A percentile compares a stretch with the other conserved stretches of the same genome.
These are phyloP conservation scores for Allantophomopsis cytisporea DNA, from an alignment of 2,329 filamentous ascomycete species.

Conservation along the genomic window DNA sequence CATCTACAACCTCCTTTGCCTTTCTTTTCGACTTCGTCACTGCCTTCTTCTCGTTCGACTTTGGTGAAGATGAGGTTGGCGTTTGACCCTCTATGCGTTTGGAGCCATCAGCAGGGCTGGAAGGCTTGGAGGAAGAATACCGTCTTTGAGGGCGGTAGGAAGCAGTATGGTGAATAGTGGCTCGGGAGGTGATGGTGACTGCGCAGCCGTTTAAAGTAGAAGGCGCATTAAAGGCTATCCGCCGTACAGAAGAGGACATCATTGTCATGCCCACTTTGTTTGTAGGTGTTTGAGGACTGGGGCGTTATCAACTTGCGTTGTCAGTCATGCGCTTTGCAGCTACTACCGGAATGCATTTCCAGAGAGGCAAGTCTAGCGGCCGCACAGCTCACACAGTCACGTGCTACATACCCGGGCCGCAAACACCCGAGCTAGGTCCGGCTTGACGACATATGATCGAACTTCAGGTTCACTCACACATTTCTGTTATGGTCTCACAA, in stretches of 20 bases:
- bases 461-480: too few relatives aligned
- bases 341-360: too few relatives aligned
- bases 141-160: slow-evolving; percentile 17
- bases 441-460: too few relatives aligned
- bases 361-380: too few relatives aligned
- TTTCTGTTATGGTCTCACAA: too few relatives aligned
- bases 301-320: neutral
- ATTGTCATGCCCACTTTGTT: slow-evolving; percentile 10
- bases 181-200: too few relatives aligned
- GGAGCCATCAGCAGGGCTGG: slow-evolving; percentile 20
- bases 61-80: slow-evolving; percentile 10
- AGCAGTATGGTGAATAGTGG: too few relatives aligned
- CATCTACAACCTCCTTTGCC: slow-evolving; percentile 31
- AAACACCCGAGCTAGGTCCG: too few relatives aligned
- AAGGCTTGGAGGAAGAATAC: slow-evolving; percentile 23
- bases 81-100: slow-evolving; percentile 11
- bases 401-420: too few relatives aligned
- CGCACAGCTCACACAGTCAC: too few relatives aligned
- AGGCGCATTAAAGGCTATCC: slow-evolving; percentile 9
- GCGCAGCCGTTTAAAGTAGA: too few relatives aligned
- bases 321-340: too few relatives aligned
- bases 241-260: slow-evolving; percentile 19
- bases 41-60: slow-evolving; percentile 14
- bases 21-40: slow-evolving; percentile 32
- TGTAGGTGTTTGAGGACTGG: slow-evolving; percentile 2